Evolutionary conservation across 2,329 filamentous ascomycete genomes (phyloP).

Genomic region (Fusarium continuum): DNA sequence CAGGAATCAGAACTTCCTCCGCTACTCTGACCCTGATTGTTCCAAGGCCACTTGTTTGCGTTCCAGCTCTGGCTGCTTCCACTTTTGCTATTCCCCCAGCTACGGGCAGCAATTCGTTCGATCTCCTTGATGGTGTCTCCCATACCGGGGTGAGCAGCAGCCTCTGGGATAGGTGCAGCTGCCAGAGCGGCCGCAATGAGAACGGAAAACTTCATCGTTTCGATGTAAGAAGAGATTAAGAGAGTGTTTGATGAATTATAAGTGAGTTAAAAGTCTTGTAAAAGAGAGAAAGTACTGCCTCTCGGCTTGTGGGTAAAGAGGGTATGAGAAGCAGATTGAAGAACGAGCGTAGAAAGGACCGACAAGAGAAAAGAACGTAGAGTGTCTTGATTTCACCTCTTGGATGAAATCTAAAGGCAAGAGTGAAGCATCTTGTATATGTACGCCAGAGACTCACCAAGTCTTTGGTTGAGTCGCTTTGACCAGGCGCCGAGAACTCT

Average conservation of each 20-base stretch:
- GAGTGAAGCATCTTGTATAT: constrained; percentile 10
- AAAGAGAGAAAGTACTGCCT: constrained; percentile 5
- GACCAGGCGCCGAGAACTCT: constrained; percentile 23
- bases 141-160: constrained; percentile 37
- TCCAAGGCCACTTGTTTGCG: constrained; percentile 1
- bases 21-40: neutral
- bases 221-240: neutral
- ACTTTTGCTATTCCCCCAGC: constrained; percentile 20
- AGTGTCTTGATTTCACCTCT: neutral
- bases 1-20: neutral
- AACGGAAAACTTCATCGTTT: constrained; percentile 43
- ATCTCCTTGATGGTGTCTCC: constrained; percentile 36
- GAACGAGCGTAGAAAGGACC: constrained; percentile 10
- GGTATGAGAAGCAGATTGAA: constrained; percentile 9
- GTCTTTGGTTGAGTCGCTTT: neutral
- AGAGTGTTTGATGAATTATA: neutral
- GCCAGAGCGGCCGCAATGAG: constrained; percentile 35
- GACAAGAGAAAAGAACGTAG: constrained; percentile 11
- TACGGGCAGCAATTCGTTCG: constrained; percentile 29
- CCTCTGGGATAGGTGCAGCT: constrained; percentile 29
- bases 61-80: neutral
- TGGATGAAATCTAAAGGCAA: neutral
- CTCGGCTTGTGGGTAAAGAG: neutral
- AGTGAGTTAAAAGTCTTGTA: constrained; percentile 1
- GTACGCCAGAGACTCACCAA: neutral